Conservation (phyloP, 805 yeast species). For the Tetrapisispora taiwanensis region DNA sequence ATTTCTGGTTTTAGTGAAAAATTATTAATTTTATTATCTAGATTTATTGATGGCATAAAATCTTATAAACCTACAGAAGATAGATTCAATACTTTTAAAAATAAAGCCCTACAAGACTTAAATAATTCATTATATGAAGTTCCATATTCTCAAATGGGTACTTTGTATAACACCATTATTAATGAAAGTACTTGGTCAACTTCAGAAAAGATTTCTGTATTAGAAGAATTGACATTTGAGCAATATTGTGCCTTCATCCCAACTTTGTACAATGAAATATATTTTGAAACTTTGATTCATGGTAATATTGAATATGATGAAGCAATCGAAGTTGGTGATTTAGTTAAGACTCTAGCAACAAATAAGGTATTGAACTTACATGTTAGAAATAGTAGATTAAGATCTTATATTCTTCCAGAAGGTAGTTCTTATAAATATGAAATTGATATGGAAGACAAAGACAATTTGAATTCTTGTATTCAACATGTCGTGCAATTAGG, state of each 20-base stretch:
- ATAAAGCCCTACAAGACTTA: slow-evolving; percentile 49
- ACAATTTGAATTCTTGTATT: slow-evolving; percentile 75
- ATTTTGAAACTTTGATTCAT: slow-evolving; percentile 59
- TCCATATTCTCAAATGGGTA: slow-evolving; percentile 71
- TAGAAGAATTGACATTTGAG: slow-evolving; percentile 37
- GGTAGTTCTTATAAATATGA: slow-evolving; percentile 39
- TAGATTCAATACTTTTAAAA: slow-evolving; percentile 60
- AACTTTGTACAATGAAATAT: slow-evolving; percentile 47
- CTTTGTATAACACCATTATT: slow-evolving; percentile 50
- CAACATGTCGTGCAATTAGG: slow-evolving; percentile 70
- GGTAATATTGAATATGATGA: slow-evolving; percentile 59
- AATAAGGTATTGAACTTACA: slow-evolving; percentile 32
- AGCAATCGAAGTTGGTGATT: slow-evolving; percentile 40
- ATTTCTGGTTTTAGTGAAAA: slow-evolving; percentile 81
- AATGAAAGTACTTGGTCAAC: slow-evolving; percentile 62
- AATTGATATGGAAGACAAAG: slow-evolving; percentile 44
- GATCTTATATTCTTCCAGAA: slow-evolving; percentile 35
- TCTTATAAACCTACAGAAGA: slow-evolving; percentile 41
- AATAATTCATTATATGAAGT: slow-evolving; percentile 60
- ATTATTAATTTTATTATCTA: slow-evolving; percentile 48
- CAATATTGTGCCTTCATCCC: slow-evolving; percentile 44
- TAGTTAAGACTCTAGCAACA: slow-evolving; percentile 36
- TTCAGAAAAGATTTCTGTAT: slow-evolving; percentile 47
- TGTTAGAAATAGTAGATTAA: slow-evolving; percentile 22
- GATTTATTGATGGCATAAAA: slow-evolving; percentile 46